Conservation (phyloP, 495 filamentous ascomycete species). For the Antarctomyces pellizariae region DNA sequence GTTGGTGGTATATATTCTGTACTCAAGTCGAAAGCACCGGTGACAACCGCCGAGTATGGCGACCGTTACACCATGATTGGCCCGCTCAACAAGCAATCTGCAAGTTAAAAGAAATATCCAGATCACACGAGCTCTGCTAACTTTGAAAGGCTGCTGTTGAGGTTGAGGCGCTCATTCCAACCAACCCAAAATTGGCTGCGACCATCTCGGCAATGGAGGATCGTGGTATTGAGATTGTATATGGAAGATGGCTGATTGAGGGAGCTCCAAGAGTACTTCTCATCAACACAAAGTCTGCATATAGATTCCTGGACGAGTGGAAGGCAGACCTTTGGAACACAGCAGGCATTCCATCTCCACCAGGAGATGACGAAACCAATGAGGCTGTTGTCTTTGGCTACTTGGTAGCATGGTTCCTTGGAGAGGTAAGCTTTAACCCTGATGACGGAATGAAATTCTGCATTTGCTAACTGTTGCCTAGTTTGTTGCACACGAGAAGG, state of each 20-base stretch:
- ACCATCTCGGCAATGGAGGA: constrained; percentile 80
- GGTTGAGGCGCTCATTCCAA: constrained; percentile 76
- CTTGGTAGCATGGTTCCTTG: constrained; percentile 90
- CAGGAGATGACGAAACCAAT: constrained; percentile 84
- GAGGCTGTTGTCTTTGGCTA: constrained; percentile 97
- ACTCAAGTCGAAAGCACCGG: constrained; percentile 93
- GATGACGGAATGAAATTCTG: background rate
- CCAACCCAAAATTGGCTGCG: constrained; percentile 50
- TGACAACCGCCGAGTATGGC: constrained; percentile 96
- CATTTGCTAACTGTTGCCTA: constrained; percentile 15
- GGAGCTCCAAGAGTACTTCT: constrained; percentile 82
- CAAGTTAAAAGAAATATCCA: constrained; percentile 18
- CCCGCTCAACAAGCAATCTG: constrained; percentile 73
- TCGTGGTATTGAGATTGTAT: constrained; percentile 72
- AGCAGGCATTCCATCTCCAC: constrained; percentile 77
- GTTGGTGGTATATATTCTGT: constrained; percentile 98
- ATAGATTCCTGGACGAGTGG: constrained; percentile 85
- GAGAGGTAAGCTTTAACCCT: constrained; percentile 40
- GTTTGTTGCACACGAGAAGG: constrained; percentile 84
- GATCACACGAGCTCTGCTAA: constrained; percentile 6
- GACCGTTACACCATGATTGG: constrained; percentile 90
- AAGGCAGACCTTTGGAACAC: constrained; percentile 87
- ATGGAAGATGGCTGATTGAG: constrained; percentile 94
- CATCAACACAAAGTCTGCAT: constrained; percentile 86
- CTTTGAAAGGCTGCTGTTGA: constrained; percentile 60